Evolutionary conservation across 192 early-diverging fungal genomes (phyloP).

Genomic region (Umbelopsis vinacea): DNA sequence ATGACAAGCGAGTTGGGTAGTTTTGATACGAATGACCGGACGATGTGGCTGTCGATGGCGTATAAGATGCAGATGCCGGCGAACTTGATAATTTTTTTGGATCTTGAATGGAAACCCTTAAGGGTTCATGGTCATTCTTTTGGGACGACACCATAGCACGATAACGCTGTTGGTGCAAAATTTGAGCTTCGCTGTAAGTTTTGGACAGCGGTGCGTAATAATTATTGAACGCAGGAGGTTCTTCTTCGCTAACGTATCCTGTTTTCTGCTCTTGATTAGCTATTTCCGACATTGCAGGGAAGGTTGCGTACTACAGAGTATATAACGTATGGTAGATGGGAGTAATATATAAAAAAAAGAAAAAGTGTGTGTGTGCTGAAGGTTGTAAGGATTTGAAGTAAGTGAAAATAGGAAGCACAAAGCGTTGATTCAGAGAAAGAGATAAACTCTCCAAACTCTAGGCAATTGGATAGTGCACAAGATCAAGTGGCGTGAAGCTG

Average conservation of each 20-base stretch:
- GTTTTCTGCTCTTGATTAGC: conserved; percentile 6
- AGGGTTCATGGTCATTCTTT: conserved; percentile 63
- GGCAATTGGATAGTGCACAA: neutral
- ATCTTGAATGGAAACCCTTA: conserved; percentile 60
- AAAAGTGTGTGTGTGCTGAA: neutral
- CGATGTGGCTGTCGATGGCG: neutral
- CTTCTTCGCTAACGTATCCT: conserved; percentile 43
- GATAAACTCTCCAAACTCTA: conserved; percentile 23
- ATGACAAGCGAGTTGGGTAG: conserved; percentile 13
- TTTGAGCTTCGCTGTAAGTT: conserved; percentile 5
- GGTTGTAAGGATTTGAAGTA: neutral
- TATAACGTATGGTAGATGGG: neutral
- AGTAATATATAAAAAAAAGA: neutral
- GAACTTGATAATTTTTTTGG: conserved; percentile 54
- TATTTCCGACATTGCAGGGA: neutral
- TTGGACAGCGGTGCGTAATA: conserved; percentile 34
- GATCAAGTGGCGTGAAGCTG: neutral
- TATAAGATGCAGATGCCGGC: conserved; percentile 2
- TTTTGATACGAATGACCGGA: neutral
- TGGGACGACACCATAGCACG: neutral
- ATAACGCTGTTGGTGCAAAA: neutral
- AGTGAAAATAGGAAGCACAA: neutral
- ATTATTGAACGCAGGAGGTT: conserved; percentile 19
- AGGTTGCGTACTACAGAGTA: neutral
- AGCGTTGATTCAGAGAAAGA: conserved; percentile 22